phyloP scores from a whole-genome alignment of 2,329 filamentous ascomycete genomes.

The Arthroderma sp. region DNA sequence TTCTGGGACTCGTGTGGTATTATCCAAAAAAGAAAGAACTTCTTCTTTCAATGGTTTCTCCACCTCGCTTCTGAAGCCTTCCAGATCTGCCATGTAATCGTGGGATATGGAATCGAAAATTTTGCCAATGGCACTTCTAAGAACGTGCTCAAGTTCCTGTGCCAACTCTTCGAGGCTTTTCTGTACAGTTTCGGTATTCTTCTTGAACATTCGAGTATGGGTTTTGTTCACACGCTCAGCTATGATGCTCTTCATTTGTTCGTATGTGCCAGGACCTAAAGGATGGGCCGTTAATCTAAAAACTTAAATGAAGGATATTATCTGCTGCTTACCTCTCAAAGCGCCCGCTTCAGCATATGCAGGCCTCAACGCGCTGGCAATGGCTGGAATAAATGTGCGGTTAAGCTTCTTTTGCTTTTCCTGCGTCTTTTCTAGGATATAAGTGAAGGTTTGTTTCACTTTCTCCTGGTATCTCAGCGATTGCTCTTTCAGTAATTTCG shows the following conservation, averaged over 20 bases:
- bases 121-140: background rate
- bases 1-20: too few species aligned
- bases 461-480: background rate
- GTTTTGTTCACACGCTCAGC: background rate
- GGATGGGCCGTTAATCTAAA: too few species aligned
- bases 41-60: background rate
- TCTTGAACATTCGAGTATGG: background rate
- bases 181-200: background rate
- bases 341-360: background rate
- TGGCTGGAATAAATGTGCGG: background rate
- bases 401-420: constrained; percentile 4
- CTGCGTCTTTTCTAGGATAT: background rate
- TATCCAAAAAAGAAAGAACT: background rate
- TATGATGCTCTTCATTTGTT: constrained; percentile 4
- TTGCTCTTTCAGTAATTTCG: background rate
- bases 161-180: background rate
- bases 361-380: background rate
- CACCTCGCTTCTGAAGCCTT: background rate
- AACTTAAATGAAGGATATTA: too few species aligned
- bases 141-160: constrained; percentile 30
- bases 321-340: background rate
- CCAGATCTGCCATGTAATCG: constrained; percentile 3
- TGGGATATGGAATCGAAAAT: background rate
- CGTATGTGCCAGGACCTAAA: background rate
- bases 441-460: background rate